These are phyloP conservation scores for Hypoxylon crocopeplum DNA, from an alignment of 495 filamentous ascomycete species.

Conservation along the genomic window DNA sequence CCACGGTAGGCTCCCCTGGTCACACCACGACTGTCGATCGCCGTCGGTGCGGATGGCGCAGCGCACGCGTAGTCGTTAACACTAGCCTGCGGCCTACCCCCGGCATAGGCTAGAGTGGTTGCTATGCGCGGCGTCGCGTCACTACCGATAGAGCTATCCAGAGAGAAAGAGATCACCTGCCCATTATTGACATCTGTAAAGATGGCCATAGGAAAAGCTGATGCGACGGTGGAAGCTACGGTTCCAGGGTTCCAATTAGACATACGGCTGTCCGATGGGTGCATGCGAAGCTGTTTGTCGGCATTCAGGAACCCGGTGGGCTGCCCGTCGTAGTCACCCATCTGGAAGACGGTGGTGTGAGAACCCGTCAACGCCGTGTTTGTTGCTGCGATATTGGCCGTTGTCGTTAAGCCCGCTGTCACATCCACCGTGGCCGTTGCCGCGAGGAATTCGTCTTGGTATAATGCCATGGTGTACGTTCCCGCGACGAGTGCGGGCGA, in stretches of 20 bases:
- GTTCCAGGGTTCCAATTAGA: conserved; percentile 36
- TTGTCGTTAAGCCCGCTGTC: conserved; percentile 34
- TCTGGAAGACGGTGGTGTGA: conserved; percentile 32
- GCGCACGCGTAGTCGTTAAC: conserved; percentile 38
- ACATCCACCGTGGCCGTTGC: conserved; percentile 36
- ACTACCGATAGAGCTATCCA: conserved; percentile 28
- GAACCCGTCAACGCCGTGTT: conserved; percentile 28
- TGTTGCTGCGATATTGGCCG: conserved; percentile 39
- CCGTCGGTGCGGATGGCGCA: conserved; percentile 36
- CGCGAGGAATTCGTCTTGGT: conserved; percentile 44
- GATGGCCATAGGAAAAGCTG: conserved; percentile 39
- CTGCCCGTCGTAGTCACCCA: conserved; percentile 43
- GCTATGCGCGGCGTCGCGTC: conserved; percentile 40
- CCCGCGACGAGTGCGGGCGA: conserved; percentile 41
- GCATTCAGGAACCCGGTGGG: conserved; percentile 45
- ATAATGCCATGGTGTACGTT: conserved; percentile 41
- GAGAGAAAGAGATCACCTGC: conserved; percentile 40
- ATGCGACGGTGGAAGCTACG: conserved; percentile 34
- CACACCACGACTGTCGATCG: conserved; percentile 59
- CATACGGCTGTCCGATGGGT: conserved; percentile 44
- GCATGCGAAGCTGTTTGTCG: conserved; percentile 41
- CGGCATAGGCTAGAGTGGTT: conserved; percentile 38
- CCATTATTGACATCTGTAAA: conserved; percentile 43
- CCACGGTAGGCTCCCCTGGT: conserved; percentile 63
- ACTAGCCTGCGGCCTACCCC: conserved; percentile 37